Percentiles rank a stretch among this genome's conserved stretches.
Conservation (phyloP, 805 yeast species). For the Pichia scutulata region DNA sequence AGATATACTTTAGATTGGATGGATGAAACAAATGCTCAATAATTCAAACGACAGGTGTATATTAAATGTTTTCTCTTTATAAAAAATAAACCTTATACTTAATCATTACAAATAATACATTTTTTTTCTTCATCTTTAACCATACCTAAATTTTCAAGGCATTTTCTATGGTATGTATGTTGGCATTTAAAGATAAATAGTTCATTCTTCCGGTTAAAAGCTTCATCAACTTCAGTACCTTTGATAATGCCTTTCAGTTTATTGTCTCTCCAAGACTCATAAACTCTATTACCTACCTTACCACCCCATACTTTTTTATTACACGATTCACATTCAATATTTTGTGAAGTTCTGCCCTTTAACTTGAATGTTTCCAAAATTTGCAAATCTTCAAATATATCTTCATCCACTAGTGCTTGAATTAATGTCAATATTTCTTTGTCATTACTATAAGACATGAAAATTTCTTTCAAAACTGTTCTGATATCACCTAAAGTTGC, state of each 20-base stretch:
- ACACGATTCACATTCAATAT: constrained; percentile 65
- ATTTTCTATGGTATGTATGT: constrained; percentile 56
- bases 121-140: constrained; percentile 15
- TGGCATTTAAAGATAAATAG: constrained; percentile 54
- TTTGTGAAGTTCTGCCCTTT: constrained; percentile 56
- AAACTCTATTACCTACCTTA: constrained; percentile 41
- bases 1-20: constrained; percentile 77
- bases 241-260: constrained; percentile 12
- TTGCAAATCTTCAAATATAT: constrained; percentile 42
- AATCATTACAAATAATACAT: constrained; percentile 36
- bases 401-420: constrained; percentile 47
- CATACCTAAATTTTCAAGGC: constrained; percentile 44
- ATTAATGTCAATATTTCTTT: constrained; percentile 45
- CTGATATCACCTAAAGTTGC: constrained; percentile 55
- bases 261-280: constrained; percentile 50
- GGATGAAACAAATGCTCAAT: constrained; percentile 47
- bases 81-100: not conserved
- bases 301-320: constrained; percentile 69
- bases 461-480: constrained; percentile 53
- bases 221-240: constrained; percentile 6
- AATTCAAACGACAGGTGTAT: not conserved
- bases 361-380: constrained; percentile 34
- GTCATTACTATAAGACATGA: constrained; percentile 58
- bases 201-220: constrained; percentile 12
- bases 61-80: not conserved